These are phyloP conservation scores for Starmerella bombicola DNA, from an alignment of 805 yeast species.

Conservation along the genomic window DNA sequence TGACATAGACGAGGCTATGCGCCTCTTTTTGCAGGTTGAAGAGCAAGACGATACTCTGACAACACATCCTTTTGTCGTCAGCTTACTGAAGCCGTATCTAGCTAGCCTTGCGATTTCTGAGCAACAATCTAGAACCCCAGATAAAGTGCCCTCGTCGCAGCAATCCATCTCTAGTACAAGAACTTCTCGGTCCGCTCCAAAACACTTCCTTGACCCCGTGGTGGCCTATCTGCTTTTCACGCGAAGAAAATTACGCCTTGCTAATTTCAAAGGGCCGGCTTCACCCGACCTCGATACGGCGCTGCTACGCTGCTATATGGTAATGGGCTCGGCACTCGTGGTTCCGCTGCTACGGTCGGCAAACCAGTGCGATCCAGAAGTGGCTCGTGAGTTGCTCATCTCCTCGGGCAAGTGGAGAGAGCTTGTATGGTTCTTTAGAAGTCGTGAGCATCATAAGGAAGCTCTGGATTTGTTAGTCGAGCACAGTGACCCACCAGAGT, in stretches of 20 bases:
- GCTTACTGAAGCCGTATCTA: slow-evolving; percentile 4
- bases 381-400: slow-evolving; percentile 45
- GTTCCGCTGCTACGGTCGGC: slow-evolving; percentile 71
- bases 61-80: slow-evolving; percentile 2
- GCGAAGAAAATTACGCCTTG: slow-evolving; percentile 17
- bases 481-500: slow-evolving; percentile 23
- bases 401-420: slow-evolving; percentile 44
- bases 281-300: slow-evolving; percentile 52
- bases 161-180: background rate
- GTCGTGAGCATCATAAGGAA: slow-evolving; percentile 44
- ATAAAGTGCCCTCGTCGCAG: background rate
- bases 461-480: slow-evolving; percentile 52
- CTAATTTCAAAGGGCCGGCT: background rate
- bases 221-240: slow-evolving; percentile 14
- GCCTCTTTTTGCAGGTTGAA: slow-evolving; percentile 12
- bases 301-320: slow-evolving; percentile 58
- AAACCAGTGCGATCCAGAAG: slow-evolving; percentile 56
- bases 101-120: background rate
- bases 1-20: slow-evolving; percentile 13
- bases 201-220: slow-evolving; percentile 13
- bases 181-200: background rate
- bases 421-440: slow-evolving; percentile 62
- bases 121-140: too few species aligned
- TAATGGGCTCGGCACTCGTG: slow-evolving; percentile 56
- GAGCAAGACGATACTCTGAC: slow-evolving; percentile 9